Conservation (phyloP, 257 asterid genomes). For the Solanum ossicruentum region DNA sequence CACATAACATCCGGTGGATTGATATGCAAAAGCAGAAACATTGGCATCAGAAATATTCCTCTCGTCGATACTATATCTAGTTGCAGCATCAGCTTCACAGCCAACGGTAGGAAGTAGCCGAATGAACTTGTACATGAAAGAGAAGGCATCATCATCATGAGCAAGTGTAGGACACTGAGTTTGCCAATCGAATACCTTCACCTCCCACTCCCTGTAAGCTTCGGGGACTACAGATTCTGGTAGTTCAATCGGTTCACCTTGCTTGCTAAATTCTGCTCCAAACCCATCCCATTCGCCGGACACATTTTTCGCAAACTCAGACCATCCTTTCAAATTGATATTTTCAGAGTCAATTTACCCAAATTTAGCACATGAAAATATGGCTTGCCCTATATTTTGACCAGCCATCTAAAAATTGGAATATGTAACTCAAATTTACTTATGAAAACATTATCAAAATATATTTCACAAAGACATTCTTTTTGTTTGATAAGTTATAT, state of each 20-base stretch:
- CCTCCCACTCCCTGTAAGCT: constrained; percentile 91
- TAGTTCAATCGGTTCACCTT: constrained; percentile 52
- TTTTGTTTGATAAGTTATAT: background rate
- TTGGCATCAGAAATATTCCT: constrained; percentile 11
- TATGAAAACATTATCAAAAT: background rate
- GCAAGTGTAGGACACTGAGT: constrained; percentile 97
- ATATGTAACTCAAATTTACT: background rate
- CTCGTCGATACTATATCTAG: constrained; percentile 35
- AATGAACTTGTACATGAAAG: constrained; percentile 43
- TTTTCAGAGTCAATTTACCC: background rate
- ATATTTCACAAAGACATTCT: background rate
- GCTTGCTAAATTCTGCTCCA: constrained; percentile 67
- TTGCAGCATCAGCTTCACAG: constrained; percentile 94
- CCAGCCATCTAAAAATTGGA: background rate
- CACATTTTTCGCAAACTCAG: constrained; percentile 41
- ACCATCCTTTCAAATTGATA: constrained; percentile 33
- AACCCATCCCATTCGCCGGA: constrained; percentile 98
- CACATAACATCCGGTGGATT: constrained; percentile 51
- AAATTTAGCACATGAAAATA: background rate
- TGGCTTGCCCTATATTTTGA: background rate
- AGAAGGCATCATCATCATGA: constrained; percentile 1
- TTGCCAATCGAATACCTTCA: constrained; percentile 85
- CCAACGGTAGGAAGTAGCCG: constrained; percentile 87
- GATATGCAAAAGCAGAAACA: constrained; percentile 43
- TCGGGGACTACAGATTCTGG: constrained; percentile 85